These are phyloP conservation scores for Colletotrichum lupini DNA, from an alignment of 2,329 filamentous ascomycete genomes.

Conservation along the genomic window DNA sequence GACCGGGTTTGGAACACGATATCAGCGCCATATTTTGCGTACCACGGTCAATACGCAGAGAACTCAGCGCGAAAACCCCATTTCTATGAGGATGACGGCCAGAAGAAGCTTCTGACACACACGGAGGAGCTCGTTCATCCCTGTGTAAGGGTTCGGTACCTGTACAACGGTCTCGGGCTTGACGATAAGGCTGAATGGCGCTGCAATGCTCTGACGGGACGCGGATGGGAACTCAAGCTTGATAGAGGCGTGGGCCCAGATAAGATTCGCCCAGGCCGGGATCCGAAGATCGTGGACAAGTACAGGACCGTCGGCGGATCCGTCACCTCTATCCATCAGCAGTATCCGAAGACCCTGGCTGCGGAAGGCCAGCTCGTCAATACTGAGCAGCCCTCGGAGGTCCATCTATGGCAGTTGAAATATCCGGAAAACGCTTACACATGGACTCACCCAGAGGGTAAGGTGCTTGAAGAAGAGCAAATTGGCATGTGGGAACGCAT, in stretches of 20 bases:
- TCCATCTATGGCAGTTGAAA: conserved; percentile 26
- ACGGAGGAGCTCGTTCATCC: conserved; percentile 45
- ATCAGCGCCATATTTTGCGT: neutral
- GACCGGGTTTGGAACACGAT: conserved; percentile 15
- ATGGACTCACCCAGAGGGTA: conserved; percentile 3
- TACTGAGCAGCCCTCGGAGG: conserved; percentile 32
- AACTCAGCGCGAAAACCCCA: conserved; percentile 38
- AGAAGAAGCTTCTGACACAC: neutral
- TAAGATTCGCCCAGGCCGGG: neutral
- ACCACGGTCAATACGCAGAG: conserved; percentile 8
- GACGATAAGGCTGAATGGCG: conserved; percentile 42
- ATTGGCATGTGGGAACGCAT: conserved; percentile 39
- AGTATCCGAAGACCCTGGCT: neutral
- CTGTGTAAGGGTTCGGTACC: conserved; percentile 45
- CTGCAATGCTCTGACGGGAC: conserved; percentile 34
- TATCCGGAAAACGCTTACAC: conserved; percentile 22
- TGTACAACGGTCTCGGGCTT: conserved; percentile 42
- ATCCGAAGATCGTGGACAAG: conserved; percentile 4
- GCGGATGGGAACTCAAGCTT: conserved; percentile 18
- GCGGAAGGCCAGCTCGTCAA: neutral
- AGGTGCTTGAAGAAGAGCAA: conserved; percentile 29
- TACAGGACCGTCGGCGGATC: conserved; percentile 20
- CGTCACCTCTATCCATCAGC: conserved; percentile 12
- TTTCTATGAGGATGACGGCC: conserved; percentile 37
- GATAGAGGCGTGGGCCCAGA: neutral